These are phyloP conservation scores for Fusarium pseudograminearum DNA, from an alignment of 2,329 filamentous ascomycete genomes.

Conservation along the genomic window DNA sequence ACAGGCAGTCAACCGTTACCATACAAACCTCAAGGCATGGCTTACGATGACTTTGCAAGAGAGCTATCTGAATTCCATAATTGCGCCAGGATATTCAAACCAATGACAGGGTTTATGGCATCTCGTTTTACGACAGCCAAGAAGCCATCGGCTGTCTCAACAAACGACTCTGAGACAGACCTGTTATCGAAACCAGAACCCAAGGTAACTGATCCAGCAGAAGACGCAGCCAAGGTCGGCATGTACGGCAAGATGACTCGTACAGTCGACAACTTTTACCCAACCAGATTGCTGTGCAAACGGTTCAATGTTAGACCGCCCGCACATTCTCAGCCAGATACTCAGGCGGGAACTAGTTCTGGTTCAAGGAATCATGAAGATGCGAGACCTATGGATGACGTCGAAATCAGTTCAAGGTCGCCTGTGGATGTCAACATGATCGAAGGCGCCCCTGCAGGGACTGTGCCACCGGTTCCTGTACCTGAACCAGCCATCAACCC, in stretches of 20 bases:
- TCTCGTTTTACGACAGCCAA: slow-evolving; percentile 86
- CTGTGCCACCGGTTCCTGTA: slow-evolving; percentile 9
- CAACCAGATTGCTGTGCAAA: slow-evolving; percentile 89
- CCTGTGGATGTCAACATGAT: slow-evolving; percentile 31
- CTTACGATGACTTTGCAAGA: slow-evolving; percentile 79
- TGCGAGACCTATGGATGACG: slow-evolving; percentile 30
- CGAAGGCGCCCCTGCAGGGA: slow-evolving; percentile 14
- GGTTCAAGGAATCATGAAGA: slow-evolving; percentile 28
- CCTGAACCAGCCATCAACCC: slow-evolving; percentile 64
- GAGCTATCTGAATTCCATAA: slow-evolving; percentile 82
- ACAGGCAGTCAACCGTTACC: slow-evolving; percentile 63
- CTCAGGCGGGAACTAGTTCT: slow-evolving; percentile 49
- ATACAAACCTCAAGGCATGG: slow-evolving; percentile 55
- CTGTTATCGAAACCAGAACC: slow-evolving; percentile 50
- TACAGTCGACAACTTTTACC: slow-evolving; percentile 77
- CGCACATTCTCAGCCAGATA: slow-evolving; percentile 70
- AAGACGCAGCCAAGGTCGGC: slow-evolving; percentile 86
- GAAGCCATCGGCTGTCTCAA: slow-evolving; percentile 53
- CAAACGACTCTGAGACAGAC: slow-evolving; percentile 37
- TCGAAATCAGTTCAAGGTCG: slow-evolving; percentile 7
- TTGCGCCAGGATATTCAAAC: slow-evolving; percentile 82
- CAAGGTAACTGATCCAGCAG: slow-evolving; percentile 73
- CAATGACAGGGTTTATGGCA: slow-evolving; percentile 92
- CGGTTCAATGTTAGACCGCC: slow-evolving; percentile 90
- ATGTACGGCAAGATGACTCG: slow-evolving; percentile 95